phyloP scores from a whole-genome alignment of 805 yeast genomes.

The Suhomyces kilbournensis region DNA sequence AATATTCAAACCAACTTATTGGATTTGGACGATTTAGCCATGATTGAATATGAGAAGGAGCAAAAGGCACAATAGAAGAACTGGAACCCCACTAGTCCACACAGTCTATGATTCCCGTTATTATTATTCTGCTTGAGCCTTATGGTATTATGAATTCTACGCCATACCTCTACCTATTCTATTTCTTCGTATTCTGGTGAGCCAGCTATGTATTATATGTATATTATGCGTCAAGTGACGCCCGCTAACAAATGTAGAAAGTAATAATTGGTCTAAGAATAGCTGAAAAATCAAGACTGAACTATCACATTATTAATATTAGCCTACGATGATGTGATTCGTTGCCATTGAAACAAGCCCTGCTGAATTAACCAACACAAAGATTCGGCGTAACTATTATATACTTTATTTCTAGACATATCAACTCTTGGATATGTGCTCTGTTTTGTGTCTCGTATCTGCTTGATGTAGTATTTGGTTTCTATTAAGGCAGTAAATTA shows the following conservation, averaged over 20 bases:
- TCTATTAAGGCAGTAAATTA: too few relatives aligned
- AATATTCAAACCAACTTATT: constrained; percentile 64
- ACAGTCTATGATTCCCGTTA: not conserved
- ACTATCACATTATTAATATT: too few relatives aligned
- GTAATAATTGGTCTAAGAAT: too few relatives aligned
- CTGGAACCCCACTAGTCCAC: not conserved
- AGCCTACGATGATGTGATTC: too few relatives aligned
- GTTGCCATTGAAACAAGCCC: too few relatives aligned
- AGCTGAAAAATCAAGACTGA: too few relatives aligned
- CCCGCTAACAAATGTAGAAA: not conserved
- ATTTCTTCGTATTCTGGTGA: not conserved
- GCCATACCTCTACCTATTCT: not conserved
- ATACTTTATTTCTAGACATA: too few relatives aligned
- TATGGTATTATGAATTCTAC: not conserved
- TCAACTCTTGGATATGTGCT: not conserved
- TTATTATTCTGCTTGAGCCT: not conserved
- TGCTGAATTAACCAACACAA: too few relatives aligned
- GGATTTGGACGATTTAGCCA: constrained; percentile 49
- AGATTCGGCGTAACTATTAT: too few relatives aligned
- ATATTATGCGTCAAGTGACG: not conserved
- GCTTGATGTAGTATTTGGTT: not conserved
- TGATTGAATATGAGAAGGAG: constrained; percentile 31
- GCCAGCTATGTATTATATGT: not conserved
- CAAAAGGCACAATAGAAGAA: constrained; percentile 2
- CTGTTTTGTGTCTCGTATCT: not conserved